phyloP scores from a whole-genome alignment of 208 protist genomes.

The Phytomonas sp. region DNA sequence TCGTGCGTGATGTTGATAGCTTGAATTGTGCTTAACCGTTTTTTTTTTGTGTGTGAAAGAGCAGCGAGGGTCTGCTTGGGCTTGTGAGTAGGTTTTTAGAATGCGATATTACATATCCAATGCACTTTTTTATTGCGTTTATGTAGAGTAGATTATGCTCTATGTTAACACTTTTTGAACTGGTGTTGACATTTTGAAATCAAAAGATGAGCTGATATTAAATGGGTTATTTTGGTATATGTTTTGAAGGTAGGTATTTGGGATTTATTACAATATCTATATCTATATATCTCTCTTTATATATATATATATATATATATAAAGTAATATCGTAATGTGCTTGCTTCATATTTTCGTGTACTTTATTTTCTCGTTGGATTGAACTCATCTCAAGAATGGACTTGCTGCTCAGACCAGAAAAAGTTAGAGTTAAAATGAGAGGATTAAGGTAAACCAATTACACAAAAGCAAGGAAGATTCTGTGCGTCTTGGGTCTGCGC shows the following conservation, averaged over 20 bases:
- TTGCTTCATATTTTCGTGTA: conserved; percentile 11
- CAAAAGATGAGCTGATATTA: neutral
- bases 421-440: neutral
- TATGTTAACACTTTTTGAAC: neutral
- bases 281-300: neutral
- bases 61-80: neutral
- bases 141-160: neutral
- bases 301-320: neutral
- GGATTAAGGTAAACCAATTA: neutral
- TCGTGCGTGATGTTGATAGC: conserved; percentile 1
- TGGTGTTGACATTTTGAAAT: neutral
- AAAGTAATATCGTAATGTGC: neutral
- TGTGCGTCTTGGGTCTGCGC: neutral
- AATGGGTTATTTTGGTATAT: neutral
- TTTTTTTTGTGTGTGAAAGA: neutral
- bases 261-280: conserved; percentile 5
- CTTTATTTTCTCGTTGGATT: conserved; percentile 3
- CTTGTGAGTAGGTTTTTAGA: neutral
- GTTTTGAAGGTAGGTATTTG: neutral
- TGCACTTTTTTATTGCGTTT: neutral
- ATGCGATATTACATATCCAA: neutral
- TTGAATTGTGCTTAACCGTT: neutral
- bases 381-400: neutral
- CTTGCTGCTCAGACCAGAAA: neutral
- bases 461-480: neutral